These are phyloP conservation scores for Miamiensis avidus DNA, from an alignment of 169 alveolate genomes.

Conservation along the genomic window DNA sequence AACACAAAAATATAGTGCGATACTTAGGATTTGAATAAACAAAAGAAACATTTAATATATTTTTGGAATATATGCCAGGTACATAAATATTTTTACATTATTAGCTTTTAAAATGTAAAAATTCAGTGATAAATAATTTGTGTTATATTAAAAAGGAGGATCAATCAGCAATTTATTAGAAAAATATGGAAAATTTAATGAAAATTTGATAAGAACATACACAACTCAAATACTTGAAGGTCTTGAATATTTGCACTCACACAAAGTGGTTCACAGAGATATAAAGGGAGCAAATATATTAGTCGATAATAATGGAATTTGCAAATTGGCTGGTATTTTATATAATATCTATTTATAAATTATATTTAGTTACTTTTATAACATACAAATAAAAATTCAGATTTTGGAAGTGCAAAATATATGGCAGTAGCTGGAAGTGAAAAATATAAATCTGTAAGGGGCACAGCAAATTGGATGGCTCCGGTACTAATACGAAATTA, in stretches of 20 bases:
- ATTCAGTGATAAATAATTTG: no score
- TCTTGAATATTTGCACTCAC: slow-evolving; percentile 68
- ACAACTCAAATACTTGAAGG: slow-evolving; percentile 70
- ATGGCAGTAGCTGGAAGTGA: slow-evolving; percentile 29
- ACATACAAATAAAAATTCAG: slow-evolving; percentile 45
- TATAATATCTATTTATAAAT: slow-evolving; percentile 44
- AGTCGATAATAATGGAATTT: slow-evolving; percentile 69
- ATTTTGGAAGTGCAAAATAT: slow-evolving; percentile 67
- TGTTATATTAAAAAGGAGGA: slow-evolving; percentile 58
- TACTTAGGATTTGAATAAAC: slow-evolving; percentile 38
- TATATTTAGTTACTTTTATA: slow-evolving; percentile 43
- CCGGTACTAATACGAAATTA: slow-evolving; percentile 54
- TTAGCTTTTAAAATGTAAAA: no score
- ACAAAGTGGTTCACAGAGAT: slow-evolving; percentile 77
- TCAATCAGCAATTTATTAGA: slow-evolving; percentile 52
- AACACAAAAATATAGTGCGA: slow-evolving; percentile 41
- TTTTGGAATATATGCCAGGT: slow-evolving; percentile 42
- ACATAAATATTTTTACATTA: neutral
- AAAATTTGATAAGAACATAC: slow-evolving; percentile 62
- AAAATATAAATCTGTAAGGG: slow-evolving; percentile 42
- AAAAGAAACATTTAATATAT: slow-evolving; percentile 30
- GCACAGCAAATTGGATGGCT: slow-evolving; percentile 77
- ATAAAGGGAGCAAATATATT: slow-evolving; percentile 82
- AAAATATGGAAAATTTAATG: slow-evolving; percentile 71
- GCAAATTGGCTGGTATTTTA: slow-evolving; percentile 75